These are phyloP conservation scores for Neonectria sp. DNA, from an alignment of 2,329 filamentous ascomycete genomes.

Conservation along the genomic window DNA sequence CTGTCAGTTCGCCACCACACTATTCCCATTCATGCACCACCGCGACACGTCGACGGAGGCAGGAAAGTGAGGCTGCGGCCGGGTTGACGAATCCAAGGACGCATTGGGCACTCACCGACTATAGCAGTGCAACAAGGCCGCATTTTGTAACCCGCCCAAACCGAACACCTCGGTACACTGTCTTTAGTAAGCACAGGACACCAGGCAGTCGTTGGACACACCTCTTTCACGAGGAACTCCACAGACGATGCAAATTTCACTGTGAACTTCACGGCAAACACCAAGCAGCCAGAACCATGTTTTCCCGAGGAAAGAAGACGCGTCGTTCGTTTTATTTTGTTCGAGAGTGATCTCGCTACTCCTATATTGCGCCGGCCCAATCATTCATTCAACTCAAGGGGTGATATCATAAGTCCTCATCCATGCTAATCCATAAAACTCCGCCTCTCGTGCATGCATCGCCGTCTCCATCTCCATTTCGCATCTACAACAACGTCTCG, in stretches of 20 bases:
- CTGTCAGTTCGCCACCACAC: constrained; percentile 5
- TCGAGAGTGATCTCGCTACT: constrained; percentile 48
- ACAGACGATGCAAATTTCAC: background rate
- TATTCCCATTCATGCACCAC: background rate
- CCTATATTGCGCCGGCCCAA: constrained; percentile 45
- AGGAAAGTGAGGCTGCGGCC: constrained; percentile 17
- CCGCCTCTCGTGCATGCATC: constrained; percentile 6
- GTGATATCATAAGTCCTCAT: constrained; percentile 38
- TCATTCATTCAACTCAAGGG: constrained; percentile 48
- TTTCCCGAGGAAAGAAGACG: constrained; percentile 43
- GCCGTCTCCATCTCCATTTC: background rate
- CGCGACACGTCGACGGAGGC: background rate
- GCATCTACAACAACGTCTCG: constrained; percentile 82
- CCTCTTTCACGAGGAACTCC: background rate
- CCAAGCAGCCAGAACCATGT: background rate
- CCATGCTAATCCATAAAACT: constrained; percentile 31
- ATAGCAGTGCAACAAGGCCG: background rate
- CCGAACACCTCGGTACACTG: background rate
- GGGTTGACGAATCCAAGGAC: background rate
- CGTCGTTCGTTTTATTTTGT: constrained; percentile 44
- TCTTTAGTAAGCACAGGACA: background rate
- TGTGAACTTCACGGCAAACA: background rate
- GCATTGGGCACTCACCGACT: background rate
- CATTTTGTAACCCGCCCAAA: background rate
- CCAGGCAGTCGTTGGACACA: background rate